Conservation (phyloP, 257 asterid genomes). For the Coffea eugenioides region DNA sequence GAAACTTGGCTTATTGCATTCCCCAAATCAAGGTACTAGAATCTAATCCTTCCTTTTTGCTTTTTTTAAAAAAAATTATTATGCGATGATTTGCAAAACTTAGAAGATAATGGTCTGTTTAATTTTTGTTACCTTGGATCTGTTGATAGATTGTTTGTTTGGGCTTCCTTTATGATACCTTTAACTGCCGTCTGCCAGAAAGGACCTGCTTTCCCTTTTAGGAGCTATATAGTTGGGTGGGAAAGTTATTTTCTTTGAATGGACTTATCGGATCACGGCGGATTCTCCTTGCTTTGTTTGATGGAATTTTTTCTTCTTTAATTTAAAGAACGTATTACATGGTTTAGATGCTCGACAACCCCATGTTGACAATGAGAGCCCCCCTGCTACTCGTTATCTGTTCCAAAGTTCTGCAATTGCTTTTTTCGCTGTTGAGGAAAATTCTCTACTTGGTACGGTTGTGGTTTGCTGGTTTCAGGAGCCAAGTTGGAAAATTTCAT, state of each 20-base stretch:
- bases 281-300: not conserved
- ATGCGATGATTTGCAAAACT: not conserved
- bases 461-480: not conserved
- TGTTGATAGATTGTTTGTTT: not conserved
- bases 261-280: not conserved
- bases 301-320: too few species aligned
- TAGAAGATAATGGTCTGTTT: not conserved
- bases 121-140: not conserved
- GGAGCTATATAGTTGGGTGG: not conserved
- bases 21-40: conserved; percentile 74
- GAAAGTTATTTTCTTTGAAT: not conserved
- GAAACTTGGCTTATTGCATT: conserved; percentile 78
- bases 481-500: not conserved
- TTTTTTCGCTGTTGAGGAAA: not conserved
- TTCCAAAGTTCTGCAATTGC: not conserved
- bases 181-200: not conserved
- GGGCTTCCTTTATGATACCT: not conserved
- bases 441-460: not conserved
- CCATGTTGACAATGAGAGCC: not conserved
- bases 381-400: not conserved
- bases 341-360: not conserved
- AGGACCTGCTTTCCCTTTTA: not conserved
- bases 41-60: too few species aligned
- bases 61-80: too few species aligned
- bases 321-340: not conserved